Evolutionary conservation across 2,329 filamentous ascomycete species (phyloP).

Genomic region (Acephala macrosclerotiorum): DNA sequence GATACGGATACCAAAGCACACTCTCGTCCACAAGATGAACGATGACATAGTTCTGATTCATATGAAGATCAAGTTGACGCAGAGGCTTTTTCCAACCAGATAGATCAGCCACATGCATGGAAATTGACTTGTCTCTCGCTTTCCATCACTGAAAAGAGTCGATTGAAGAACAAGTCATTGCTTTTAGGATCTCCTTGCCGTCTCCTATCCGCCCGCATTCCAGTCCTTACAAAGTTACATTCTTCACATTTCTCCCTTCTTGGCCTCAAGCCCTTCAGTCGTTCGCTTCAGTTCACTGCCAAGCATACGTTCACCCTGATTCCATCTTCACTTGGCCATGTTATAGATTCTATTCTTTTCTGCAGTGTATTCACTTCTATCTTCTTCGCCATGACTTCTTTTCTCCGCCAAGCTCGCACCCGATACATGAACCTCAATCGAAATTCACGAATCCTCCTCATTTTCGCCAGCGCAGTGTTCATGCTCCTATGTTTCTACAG

Average conservation of each 20-base stretch:
- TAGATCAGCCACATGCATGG: background rate
- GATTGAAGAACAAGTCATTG: background rate
- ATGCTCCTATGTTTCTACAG: conserved; percentile 23
- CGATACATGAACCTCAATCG: conserved; percentile 23
- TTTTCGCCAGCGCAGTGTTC: conserved; percentile 14
- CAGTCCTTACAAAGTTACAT: conserved; percentile 2
- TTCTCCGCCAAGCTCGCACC: conserved; percentile 7
- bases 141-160: background rate
- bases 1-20: background rate
- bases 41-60: background rate
- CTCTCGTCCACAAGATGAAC: background rate
- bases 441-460: conserved; percentile 25
- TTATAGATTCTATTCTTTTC: background rate
- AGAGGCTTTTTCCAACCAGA: background rate
- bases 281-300: background rate
- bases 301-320: background rate
- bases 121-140: conserved; percentile 7
- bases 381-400: background rate
- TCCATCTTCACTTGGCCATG: conserved; percentile 5
- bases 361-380: background rate
- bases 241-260: conserved; percentile 5
- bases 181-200: conserved; percentile 1
- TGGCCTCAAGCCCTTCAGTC: background rate
- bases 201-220: conserved; percentile 4
- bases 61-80: background rate